Evolutionary conservation across 2,329 filamentous ascomycete species (phyloP).

Genomic region (Zalaria obscura): DNA sequence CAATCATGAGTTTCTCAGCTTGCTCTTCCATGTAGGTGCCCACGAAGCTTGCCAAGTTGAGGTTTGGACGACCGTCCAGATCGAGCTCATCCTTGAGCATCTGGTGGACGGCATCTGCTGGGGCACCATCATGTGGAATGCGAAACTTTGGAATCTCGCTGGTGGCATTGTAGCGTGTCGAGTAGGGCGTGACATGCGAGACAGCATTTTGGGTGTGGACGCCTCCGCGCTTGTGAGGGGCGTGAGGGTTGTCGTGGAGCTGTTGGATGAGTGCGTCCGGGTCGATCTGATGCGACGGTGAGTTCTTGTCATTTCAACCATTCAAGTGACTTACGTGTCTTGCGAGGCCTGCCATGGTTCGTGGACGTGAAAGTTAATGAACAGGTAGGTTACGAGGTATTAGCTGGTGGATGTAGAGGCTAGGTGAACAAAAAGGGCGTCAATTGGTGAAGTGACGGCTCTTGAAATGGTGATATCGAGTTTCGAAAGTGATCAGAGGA

Average conservation of each 20-base stretch:
- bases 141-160: slow-evolving; percentile 45
- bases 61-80: slow-evolving; percentile 50
- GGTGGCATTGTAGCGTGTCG: slow-evolving; percentile 40
- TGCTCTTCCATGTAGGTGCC: slow-evolving; percentile 56
- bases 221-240: slow-evolving; percentile 20
- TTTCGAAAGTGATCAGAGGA: too few species aligned
- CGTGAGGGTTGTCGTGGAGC: slow-evolving; percentile 31
- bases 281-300: slow-evolving; percentile 7
- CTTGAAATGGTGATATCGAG: too few species aligned
- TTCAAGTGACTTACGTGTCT: slow-evolving; percentile 25
- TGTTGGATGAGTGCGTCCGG: slow-evolving; percentile 38
- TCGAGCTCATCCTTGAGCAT: slow-evolving; percentile 44
- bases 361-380: background rate
- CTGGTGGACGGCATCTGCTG: slow-evolving; percentile 50
- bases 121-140: slow-evolving; percentile 42
- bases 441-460: too few species aligned
- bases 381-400: background rate
- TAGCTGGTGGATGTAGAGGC: background rate
- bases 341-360: slow-evolving; percentile 33
- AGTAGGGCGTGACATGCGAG: slow-evolving; percentile 43
- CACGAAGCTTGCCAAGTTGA: slow-evolving; percentile 58
- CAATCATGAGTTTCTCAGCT: slow-evolving; percentile 48
- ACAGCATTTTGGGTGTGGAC: slow-evolving; percentile 23
- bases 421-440: background rate
- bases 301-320: background rate